Conservation (phyloP, 176 grass and related monocot genomes). For the Aegilops sharonensis region DNA sequence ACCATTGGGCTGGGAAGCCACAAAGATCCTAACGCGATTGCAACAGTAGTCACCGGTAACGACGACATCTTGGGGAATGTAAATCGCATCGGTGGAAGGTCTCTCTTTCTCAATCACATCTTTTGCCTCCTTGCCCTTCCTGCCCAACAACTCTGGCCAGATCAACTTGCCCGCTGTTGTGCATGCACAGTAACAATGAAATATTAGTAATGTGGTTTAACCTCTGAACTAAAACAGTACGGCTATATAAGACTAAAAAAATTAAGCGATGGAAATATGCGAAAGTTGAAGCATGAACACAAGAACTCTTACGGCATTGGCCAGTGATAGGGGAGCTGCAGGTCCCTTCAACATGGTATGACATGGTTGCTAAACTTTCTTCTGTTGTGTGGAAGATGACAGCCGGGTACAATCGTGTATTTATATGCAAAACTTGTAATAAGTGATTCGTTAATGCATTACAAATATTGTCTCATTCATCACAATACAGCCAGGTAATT, state of each 20-base stretch:
- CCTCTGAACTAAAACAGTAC: not conserved
- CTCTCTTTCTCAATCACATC: not conserved
- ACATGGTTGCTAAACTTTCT: not conserved
- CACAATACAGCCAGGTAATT: no score
- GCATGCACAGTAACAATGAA: not conserved
- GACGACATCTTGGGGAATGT: not conserved
- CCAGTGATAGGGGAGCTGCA: not conserved
- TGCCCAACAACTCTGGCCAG: slow-evolving; percentile 40
- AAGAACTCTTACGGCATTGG: not conserved
- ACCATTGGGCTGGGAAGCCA: not conserved
- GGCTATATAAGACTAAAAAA: not conserved
- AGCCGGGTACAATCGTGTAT: not conserved
- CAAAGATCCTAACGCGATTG: slow-evolving; percentile 19
- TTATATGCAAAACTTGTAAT: not conserved
- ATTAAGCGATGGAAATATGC: not conserved
- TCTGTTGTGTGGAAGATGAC: not conserved
- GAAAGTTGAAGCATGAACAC: not conserved
- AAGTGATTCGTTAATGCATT: not conserved
- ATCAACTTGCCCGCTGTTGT: not conserved
- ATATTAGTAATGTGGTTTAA: not conserved
- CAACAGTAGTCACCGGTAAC: slow-evolving; percentile 5
- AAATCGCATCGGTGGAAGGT: not conserved
- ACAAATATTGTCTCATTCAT: not conserved
- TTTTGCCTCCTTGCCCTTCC: slow-evolving; percentile 19
- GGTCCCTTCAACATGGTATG: not conserved